Evolutionary conservation across 305 asterid species (phyloP).

Genomic region (Solanum hybrid): DNA sequence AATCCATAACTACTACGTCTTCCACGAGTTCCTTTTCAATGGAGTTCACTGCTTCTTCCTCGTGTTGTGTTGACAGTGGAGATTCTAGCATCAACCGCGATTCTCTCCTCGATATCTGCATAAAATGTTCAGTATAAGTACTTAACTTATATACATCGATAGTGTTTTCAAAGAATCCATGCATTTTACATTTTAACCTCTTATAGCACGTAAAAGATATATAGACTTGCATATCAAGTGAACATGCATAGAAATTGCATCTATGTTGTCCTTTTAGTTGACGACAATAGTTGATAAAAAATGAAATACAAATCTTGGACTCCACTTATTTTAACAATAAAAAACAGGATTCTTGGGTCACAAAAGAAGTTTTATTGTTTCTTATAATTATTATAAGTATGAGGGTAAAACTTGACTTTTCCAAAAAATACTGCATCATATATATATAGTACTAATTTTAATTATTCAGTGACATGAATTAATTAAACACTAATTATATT

Average conservation of each 20-base stretch:
- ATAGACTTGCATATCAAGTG: background rate
- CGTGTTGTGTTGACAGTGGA: constrained; percentile 1
- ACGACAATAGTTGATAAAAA: background rate
- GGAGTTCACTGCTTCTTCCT: constrained; percentile 26
- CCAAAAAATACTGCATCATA: background rate
- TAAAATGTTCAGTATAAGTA: background rate
- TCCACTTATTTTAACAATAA: background rate
- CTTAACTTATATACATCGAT: background rate
- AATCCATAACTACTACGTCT: constrained; percentile 43
- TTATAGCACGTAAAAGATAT: background rate
- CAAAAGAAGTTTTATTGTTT: background rate
- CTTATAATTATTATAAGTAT: background rate
- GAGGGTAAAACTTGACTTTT: background rate
- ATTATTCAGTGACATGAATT: background rate
- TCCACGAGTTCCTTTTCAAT: constrained; percentile 23
- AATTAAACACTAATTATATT: background rate
- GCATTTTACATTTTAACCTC: background rate
- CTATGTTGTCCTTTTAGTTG: background rate
- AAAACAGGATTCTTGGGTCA: background rate
- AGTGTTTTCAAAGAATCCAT: background rate
- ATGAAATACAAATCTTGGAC: background rate
- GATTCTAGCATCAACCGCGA: constrained; percentile 28
- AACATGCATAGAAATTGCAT: background rate
- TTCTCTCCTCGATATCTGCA: constrained; percentile 25
- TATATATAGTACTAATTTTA: background rate